These are phyloP conservation scores for Madurella fahalii DNA, from an alignment of 2,329 filamentous ascomycete genomes.

Conservation along the genomic window DNA sequence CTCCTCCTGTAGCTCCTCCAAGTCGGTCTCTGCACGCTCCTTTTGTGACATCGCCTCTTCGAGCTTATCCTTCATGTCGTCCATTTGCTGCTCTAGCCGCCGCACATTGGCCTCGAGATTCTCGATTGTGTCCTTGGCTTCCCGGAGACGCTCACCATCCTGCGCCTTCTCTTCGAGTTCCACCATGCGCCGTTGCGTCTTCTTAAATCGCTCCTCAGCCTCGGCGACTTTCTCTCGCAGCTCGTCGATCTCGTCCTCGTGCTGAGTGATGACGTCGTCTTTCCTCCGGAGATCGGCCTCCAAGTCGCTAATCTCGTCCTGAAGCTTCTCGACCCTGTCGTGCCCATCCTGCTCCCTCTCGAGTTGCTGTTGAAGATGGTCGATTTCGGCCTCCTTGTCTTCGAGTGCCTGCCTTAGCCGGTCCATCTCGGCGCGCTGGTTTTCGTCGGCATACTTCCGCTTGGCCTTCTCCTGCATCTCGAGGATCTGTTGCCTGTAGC, in stretches of 20 bases:
- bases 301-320: constrained; percentile 70
- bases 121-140: constrained; percentile 55
- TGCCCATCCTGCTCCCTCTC: constrained; percentile 53
- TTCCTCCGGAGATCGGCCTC: constrained; percentile 74
- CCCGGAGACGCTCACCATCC: constrained; percentile 48
- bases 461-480: constrained; percentile 81
- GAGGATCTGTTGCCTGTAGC: constrained; percentile 73
- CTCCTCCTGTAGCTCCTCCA: constrained; percentile 68
- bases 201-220: constrained; percentile 40
- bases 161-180: constrained; percentile 57
- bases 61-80: constrained; percentile 52
- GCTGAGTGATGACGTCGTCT: constrained; percentile 66
- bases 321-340: constrained; percentile 61
- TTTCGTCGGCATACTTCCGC: constrained; percentile 68
- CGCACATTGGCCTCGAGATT: constrained; percentile 54
- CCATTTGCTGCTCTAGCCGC: constrained; percentile 50
- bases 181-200: constrained; percentile 41
- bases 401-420: constrained; percentile 54
- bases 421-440: constrained; percentile 58
- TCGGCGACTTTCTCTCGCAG: constrained; percentile 53
- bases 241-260: constrained; percentile 69
- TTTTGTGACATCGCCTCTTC: constrained; percentile 52
- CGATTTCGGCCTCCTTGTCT: constrained; percentile 56
- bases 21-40: constrained; percentile 53
- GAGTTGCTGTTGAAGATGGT: constrained; percentile 57